Evolutionary conservation across 495 filamentous ascomycete genomes (phyloP).

Genomic region (Neurospora hispaniola): DNA sequence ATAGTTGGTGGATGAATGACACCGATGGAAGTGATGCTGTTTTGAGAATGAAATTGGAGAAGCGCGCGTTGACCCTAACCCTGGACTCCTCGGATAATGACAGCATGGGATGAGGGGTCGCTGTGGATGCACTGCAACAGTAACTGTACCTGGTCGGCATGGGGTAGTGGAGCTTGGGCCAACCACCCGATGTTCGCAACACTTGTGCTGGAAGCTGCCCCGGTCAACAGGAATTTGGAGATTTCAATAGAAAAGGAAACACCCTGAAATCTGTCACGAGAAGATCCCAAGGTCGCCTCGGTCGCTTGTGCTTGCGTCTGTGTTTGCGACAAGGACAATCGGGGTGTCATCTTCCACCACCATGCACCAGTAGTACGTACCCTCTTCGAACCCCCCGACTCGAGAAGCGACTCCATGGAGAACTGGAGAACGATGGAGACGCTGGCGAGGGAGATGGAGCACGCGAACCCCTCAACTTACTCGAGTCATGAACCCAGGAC

Average conservation of each 20-base stretch:
- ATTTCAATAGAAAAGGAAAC: neutral
- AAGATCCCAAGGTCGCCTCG: neutral
- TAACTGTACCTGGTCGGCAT: neutral
- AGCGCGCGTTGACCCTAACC: neutral
- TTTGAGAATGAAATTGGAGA: neutral
- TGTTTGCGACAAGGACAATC: neutral
- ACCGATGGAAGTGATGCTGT: neutral
- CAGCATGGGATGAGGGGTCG: neutral
- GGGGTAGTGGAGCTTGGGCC: neutral
- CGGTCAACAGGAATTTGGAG: neutral
- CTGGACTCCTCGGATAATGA: neutral
- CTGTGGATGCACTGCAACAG: neutral
- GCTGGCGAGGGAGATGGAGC: neutral
- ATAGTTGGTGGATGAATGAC: neutral
- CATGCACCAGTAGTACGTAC: neutral
- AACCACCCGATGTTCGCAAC: neutral
- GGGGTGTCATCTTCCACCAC: neutral
- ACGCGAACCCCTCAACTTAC: neutral
- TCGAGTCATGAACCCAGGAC: slow-evolving; percentile 5
- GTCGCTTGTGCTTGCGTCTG: neutral
- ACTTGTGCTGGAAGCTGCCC: neutral
- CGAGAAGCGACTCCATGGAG: neutral
- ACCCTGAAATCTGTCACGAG: neutral
- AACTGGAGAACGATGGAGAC: neutral
- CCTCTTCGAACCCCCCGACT: neutral